phyloP scores from a whole-genome alignment of 371 early-diverging fungal genomes.

The Mortierella sp. region DNA sequence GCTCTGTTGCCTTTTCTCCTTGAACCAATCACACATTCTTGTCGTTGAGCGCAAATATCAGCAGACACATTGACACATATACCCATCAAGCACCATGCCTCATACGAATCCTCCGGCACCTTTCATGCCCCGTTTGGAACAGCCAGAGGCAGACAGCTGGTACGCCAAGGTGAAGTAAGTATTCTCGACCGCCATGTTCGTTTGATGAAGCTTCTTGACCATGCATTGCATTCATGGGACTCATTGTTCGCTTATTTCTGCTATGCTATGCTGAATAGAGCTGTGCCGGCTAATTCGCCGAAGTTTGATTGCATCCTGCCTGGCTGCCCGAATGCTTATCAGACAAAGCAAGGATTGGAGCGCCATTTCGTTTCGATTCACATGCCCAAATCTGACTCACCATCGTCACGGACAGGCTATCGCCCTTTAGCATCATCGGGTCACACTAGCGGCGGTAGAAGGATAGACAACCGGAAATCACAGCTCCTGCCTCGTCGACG shows the following conservation, averaged over 20 bases:
- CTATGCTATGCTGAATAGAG: conserved; percentile 19
- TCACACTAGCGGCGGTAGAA: not conserved
- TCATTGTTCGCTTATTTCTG: no score
- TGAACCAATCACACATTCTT: no score
- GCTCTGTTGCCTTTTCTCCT: no score
- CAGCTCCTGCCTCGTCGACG: conserved; percentile 34
- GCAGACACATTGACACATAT: not conserved
- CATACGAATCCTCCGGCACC: conserved; percentile 28
- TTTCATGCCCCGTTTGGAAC: conserved; percentile 22
- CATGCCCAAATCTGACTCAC: conserved; percentile 20
- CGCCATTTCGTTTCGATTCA: conserved; percentile 47
- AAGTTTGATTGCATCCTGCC: conserved; percentile 42
- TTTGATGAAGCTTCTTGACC: no score
- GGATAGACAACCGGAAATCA: conserved; percentile 8
- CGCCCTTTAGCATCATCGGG: conserved; percentile 1
- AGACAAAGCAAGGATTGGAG: conserved; percentile 52
- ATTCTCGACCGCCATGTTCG: no score
- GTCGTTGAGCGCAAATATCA: not conserved
- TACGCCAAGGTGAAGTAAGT: conserved; percentile 45
- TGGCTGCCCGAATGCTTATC: conserved; percentile 42
- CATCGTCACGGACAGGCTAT: not conserved
- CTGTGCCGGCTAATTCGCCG: conserved; percentile 23
- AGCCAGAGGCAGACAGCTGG: conserved; percentile 29
- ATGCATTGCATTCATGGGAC: no score
- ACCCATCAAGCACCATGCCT: conserved; percentile 16